Conservation (phyloP, 495 filamentous ascomycete species). For the Lasiosphaeria ovina region DNA sequence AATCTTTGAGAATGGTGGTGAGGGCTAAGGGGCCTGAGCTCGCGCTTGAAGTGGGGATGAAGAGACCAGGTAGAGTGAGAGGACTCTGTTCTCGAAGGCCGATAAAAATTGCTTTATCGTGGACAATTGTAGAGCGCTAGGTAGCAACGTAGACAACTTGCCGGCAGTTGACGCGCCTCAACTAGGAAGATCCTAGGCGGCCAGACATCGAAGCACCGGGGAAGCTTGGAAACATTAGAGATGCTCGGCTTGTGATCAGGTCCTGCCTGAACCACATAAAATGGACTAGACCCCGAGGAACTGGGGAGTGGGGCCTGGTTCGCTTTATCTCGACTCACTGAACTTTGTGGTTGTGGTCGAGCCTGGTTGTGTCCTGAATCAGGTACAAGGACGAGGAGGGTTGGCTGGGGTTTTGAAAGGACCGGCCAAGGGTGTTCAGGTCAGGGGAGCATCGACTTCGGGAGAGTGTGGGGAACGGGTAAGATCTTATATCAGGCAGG, state of each 20-base stretch:
- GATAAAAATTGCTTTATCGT: slow-evolving; percentile 27
- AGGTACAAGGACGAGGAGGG: neutral
- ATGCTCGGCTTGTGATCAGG: slow-evolving; percentile 7
- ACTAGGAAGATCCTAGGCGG: slow-evolving; percentile 30
- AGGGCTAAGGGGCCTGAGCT: slow-evolving; percentile 17
- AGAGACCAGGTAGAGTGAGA: slow-evolving; percentile 21
- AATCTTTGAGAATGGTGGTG: neutral
- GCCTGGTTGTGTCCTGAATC: neutral
- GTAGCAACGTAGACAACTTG: slow-evolving; percentile 14
- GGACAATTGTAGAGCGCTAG: slow-evolving; percentile 5
- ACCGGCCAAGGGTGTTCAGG: slow-evolving; percentile 1
- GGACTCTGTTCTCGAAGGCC: slow-evolving; percentile 23
- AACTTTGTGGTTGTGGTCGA: neutral
- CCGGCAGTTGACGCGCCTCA: slow-evolving; percentile 13
- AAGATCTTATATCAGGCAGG: slow-evolving; percentile 23
- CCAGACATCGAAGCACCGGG: slow-evolving; percentile 10
- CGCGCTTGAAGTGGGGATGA: slow-evolving; percentile 30
- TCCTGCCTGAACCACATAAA: slow-evolving; percentile 7
- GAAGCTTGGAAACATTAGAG: slow-evolving; percentile 4
- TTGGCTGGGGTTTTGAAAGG: neutral
- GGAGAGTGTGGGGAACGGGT: slow-evolving; percentile 21
- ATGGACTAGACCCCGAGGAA: neutral
- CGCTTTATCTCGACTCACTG: neutral
- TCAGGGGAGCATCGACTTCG: slow-evolving; percentile 26
- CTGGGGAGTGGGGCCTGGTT: neutral